Conservation (phyloP, 129 eudicot genomes). For the Flaveria bidentis region DNA sequence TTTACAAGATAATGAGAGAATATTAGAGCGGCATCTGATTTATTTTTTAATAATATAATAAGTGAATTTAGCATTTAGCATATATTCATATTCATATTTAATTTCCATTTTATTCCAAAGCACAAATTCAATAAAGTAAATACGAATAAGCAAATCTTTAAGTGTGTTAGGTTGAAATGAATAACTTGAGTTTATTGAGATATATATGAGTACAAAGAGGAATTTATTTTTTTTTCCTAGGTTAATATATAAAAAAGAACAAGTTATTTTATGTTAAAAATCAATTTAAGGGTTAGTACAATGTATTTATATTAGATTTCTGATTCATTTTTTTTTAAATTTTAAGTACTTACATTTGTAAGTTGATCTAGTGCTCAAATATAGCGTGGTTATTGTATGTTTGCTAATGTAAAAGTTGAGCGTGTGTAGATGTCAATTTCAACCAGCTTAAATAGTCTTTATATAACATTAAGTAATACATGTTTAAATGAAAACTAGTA, state of each 20-base stretch:
- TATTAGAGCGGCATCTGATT: constrained; percentile 30
- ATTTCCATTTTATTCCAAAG: constrained; percentile 41
- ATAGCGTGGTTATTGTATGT: too few relatives aligned
- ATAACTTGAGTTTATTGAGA: constrained; percentile 20
- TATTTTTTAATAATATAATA: constrained; percentile 14
- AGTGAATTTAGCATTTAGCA: constrained; percentile 34
- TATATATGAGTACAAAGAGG: not conserved
- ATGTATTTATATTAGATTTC: not conserved
- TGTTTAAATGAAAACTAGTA: too few relatives aligned
- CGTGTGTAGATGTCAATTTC: not conserved
- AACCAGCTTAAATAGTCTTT: too few relatives aligned
- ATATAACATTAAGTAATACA: too few relatives aligned
- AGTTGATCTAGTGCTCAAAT: too few relatives aligned
- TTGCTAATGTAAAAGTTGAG: not conserved
- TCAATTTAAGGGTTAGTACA: not conserved
- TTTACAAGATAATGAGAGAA: constrained; percentile 30
- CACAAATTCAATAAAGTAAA: constrained; percentile 38
- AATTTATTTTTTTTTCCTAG: not conserved
- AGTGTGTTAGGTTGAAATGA: constrained; percentile 32
- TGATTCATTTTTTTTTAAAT: too few relatives aligned
- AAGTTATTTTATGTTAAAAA: constrained; percentile 1
- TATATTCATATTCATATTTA: constrained; percentile 38
- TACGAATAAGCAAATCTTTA: constrained; percentile 35
- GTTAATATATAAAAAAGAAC: not conserved
- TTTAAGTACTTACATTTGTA: too few relatives aligned